Percentiles rank a stretch among this genome's conserved stretches.
phyloP scores from a whole-genome alignment of 768 basidiomycete genomes.

The Hydnomerulius pinastri region DNA sequence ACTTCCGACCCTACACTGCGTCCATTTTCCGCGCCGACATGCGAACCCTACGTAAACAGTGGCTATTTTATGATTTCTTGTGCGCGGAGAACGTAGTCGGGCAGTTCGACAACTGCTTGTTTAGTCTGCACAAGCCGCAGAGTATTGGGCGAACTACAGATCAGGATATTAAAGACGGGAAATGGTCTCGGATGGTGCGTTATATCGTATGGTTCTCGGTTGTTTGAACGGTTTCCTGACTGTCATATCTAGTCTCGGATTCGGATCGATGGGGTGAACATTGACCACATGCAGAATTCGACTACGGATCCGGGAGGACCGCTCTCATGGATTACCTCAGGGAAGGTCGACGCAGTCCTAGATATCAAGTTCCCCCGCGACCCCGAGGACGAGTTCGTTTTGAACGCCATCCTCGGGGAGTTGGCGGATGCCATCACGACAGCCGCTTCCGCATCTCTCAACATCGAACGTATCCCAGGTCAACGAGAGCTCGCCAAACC shows the following conservation, averaged over 20 bases:
- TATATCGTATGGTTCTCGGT: not conserved
- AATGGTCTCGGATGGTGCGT: constrained; percentile 87
- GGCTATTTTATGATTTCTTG: constrained; percentile 94
- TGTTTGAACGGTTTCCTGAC: not conserved
- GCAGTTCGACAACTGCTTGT: constrained; percentile 96
- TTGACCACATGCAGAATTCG: constrained; percentile 91
- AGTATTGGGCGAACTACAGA: constrained; percentile 91
- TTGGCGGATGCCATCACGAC: constrained; percentile 87
- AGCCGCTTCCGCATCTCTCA: constrained; percentile 47
- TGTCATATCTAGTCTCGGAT: constrained; percentile 71
- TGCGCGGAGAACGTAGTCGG: constrained; percentile 92
- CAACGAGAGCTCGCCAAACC: constrained; percentile 87
- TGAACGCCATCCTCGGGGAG: constrained; percentile 86
- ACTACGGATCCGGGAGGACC: constrained; percentile 78
- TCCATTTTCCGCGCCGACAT: constrained; percentile 95
- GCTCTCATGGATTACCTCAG: constrained; percentile 96
- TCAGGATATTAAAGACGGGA: constrained; percentile 78
- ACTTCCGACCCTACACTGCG: constrained; percentile 89
- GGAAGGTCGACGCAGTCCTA: constrained; percentile 93
- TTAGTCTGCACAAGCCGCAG: constrained; percentile 94
- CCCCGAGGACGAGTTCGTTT: constrained; percentile 63
- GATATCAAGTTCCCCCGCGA: constrained; percentile 97
- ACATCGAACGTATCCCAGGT: constrained; percentile 75
- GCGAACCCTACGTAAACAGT: constrained; percentile 81
- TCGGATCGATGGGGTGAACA: constrained; percentile 93